Conservation (phyloP, 257 asterid genomes). For the Solanum pinnatisectum region DNA sequence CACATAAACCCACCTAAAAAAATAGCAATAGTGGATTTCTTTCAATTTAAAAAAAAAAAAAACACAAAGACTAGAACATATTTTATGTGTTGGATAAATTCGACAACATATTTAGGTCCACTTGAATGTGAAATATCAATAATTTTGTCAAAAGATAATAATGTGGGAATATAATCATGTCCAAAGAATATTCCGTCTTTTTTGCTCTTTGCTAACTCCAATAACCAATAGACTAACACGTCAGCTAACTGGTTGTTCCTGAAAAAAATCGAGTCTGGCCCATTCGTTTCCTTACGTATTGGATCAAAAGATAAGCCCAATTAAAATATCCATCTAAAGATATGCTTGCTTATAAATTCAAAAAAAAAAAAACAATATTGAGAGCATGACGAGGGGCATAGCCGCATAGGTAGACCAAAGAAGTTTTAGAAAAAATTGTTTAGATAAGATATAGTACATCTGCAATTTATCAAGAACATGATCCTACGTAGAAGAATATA, state of each 20-base stretch:
- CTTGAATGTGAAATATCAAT: background rate
- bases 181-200: background rate
- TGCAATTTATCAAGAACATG: no score
- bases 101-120: background rate
- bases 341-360: background rate
- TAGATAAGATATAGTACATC: no score
- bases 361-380: background rate
- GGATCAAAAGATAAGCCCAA: background rate
- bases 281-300: background rate
- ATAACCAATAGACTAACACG: background rate
- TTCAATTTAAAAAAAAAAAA: background rate
- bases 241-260: background rate
- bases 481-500: no score
- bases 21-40: background rate
- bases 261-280: background rate
- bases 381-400: background rate
- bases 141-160: background rate
- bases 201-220: background rate
- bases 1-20: background rate
- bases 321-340: background rate
- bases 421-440: no score
- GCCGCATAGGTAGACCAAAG: background rate
- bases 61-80: background rate
- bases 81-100: background rate
- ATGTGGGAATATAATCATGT: background rate